phyloP scores from a whole-genome alignment of 1,139 yeast genomes.

The Geotrichum klebahnii region DNA sequence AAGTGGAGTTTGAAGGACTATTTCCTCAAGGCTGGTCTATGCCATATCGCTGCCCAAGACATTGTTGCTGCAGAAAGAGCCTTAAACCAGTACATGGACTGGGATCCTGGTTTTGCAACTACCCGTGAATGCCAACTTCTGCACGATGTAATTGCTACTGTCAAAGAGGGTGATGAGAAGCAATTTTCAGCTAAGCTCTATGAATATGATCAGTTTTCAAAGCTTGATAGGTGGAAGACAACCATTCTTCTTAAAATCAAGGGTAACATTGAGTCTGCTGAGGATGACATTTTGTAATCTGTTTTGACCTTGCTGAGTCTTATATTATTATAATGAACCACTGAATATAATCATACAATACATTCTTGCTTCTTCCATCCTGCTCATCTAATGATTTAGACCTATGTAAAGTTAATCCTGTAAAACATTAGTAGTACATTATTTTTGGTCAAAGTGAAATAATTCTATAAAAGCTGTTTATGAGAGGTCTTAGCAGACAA shows the following conservation, averaged over 20 bases:
- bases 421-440: too few species aligned
- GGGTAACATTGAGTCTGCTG: constrained; percentile 66
- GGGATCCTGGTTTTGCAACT: constrained; percentile 73
- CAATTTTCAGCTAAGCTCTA: constrained; percentile 68
- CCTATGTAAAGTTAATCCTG: too few species aligned
- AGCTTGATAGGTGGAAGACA: constrained; percentile 92
- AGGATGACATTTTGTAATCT: constrained; percentile 50
- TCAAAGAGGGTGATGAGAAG: constrained; percentile 76
- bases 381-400: background rate
- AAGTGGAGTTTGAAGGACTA: constrained; percentile 93
- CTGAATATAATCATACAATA: too few species aligned
- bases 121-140: constrained; percentile 72
- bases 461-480: too few species aligned
- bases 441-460: too few species aligned
- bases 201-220: constrained; percentile 82
- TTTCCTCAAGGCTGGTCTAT: constrained; percentile 75
- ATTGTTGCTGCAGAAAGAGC: constrained; percentile 79
- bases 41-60: constrained; percentile 76
- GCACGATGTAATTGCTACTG: constrained; percentile 62
- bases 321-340: background rate
- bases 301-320: background rate
- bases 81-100: constrained; percentile 55
- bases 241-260: constrained; percentile 77
- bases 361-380: background rate
- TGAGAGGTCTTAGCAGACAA: too few species aligned